Evolutionary conservation across 2,329 filamentous ascomycete genomes (phyloP).

Genomic region (Tolypocladium capitatum): DNA sequence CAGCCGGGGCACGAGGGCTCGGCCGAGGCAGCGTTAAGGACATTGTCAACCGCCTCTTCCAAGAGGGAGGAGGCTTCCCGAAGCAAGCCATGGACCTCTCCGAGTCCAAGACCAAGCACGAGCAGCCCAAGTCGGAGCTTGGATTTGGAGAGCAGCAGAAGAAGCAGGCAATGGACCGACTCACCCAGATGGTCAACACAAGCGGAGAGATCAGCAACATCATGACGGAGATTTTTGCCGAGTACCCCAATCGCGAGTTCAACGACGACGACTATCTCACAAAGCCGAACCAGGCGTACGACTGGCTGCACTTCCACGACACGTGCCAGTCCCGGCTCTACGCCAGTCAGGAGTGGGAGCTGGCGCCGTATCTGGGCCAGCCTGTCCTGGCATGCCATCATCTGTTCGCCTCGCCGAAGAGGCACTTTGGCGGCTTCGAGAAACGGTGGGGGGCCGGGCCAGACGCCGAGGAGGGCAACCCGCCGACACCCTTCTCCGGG

Average conservation of each 20-base stretch:
- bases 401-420: conserved; percentile 66
- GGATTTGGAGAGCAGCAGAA: conserved; percentile 63
- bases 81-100: conserved; percentile 34
- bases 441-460: conserved; percentile 29
- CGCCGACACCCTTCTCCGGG: conserved; percentile 63
- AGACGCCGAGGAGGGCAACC: conserved; percentile 32
- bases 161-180: conserved; percentile 55
- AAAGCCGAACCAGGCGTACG: conserved; percentile 78
- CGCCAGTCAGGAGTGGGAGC: conserved; percentile 82
- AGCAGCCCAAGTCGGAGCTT: conserved; percentile 46
- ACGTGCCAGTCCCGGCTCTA: conserved; percentile 65
- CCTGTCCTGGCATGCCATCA: conserved; percentile 82
- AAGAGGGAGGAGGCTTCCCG: conserved; percentile 66
- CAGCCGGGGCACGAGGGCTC: conserved; percentile 56
- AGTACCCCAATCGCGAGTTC: conserved; percentile 77
- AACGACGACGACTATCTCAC: conserved; percentile 86
- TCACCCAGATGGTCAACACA: conserved; percentile 65
- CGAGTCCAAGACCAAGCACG: conserved; percentile 30
- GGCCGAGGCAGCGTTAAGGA: conserved; percentile 62
- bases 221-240: conserved; percentile 69
- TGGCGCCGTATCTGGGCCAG: conserved; percentile 75
- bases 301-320: conserved; percentile 94
- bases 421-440: conserved; percentile 31
- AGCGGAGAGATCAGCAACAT: conserved; percentile 69
- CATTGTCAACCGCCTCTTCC: conserved; percentile 65